phyloP scores from a whole-genome alignment of 225 moss, liverwort and hornwort genomes.

The Marchantia paleacea region DNA sequence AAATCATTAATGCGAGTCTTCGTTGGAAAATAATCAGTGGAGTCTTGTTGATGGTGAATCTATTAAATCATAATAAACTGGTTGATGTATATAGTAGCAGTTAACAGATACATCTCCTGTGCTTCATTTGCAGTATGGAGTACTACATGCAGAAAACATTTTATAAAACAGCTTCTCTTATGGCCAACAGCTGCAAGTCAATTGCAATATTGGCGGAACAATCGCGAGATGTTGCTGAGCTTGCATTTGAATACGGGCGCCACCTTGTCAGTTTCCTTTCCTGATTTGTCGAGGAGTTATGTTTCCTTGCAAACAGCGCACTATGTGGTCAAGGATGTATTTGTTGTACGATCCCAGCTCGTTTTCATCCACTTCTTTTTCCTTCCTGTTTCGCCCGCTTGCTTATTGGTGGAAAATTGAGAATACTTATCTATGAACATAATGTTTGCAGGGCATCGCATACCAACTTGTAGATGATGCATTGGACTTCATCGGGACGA shows the following conservation, averaged over 20 bases:
- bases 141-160: conserved; percentile 88
- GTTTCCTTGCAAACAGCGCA: not conserved
- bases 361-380: not conserved
- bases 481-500: conserved; percentile 75
- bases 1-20: too few species aligned
- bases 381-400: not conserved
- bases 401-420: not conserved
- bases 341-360: not conserved
- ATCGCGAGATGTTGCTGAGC: conserved; percentile 69
- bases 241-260: conserved; percentile 70
- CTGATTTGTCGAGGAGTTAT: not conserved
- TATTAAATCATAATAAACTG: not conserved
- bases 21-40: not conserved
- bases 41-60: not conserved
- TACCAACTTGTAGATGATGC: conserved; percentile 94
- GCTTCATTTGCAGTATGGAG: conserved; percentile 61
- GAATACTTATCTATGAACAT: not conserved
- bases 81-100: not conserved
- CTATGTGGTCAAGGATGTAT: not conserved
- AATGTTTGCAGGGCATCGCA: conserved; percentile 62
- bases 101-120: not conserved
- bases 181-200: conserved; percentile 91
- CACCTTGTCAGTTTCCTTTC: conserved; percentile 55
- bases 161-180: conserved; percentile 81
- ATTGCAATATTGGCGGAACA: conserved; percentile 83